Evolutionary conservation across 2,329 filamentous ascomycete species (phyloP).

Genomic region (Penicillium expansum): DNA sequence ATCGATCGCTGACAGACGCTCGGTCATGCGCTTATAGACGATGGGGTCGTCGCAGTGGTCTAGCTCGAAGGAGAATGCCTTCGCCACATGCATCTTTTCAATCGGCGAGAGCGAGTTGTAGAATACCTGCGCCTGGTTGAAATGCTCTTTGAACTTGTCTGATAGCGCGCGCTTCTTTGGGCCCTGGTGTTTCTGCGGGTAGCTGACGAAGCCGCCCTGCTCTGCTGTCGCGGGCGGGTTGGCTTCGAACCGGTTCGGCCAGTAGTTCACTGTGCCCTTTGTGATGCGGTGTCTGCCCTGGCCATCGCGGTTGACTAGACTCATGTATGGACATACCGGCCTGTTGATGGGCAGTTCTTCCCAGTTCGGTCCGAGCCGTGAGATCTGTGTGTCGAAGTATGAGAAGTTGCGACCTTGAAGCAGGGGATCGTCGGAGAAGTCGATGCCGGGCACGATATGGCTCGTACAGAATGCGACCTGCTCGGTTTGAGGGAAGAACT

Average conservation of each 20-base stretch:
- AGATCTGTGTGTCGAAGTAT: conserved; percentile 56
- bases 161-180: conserved; percentile 61
- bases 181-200: conserved; percentile 62
- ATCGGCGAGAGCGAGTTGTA: conserved; percentile 37
- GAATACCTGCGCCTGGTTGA: conserved; percentile 39
- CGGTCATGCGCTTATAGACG: conserved; percentile 70
- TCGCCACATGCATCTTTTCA: conserved; percentile 36
- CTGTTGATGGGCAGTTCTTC: conserved; percentile 75
- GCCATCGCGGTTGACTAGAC: conserved; percentile 75
- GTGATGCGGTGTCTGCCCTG: conserved; percentile 67
- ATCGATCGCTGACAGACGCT: conserved; percentile 69
- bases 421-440: conserved; percentile 72
- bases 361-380: conserved; percentile 70
- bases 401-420: conserved; percentile 70
- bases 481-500: conserved; percentile 80
- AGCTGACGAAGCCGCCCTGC: conserved; percentile 69
- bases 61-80: conserved; percentile 41
- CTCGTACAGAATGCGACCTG: conserved; percentile 80
- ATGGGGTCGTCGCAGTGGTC: conserved; percentile 67
- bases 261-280: conserved; percentile 73
- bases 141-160: conserved; percentile 46
- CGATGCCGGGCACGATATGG: conserved; percentile 75
- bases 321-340: conserved; percentile 71
- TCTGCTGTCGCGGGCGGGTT: conserved; percentile 60
- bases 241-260: conserved; percentile 68